phyloP scores from a whole-genome alignment of 108 stramenopile genomes.

The Licmophora abbreviata region DNA sequence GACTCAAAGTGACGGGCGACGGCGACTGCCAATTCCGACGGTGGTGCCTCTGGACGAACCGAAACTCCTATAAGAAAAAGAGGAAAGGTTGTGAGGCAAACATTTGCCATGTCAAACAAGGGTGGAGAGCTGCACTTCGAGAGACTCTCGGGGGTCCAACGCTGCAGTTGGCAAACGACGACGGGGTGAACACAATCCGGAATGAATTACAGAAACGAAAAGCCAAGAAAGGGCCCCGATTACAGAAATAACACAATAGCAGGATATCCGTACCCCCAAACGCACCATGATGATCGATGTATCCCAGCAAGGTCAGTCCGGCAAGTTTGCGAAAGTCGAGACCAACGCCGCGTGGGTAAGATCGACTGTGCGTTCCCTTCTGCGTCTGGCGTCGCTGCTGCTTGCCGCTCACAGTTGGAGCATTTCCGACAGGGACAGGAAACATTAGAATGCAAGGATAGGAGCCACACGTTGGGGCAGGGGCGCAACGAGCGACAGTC shows the following conservation, averaged over 20 bases:
- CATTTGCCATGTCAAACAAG: too few relatives aligned
- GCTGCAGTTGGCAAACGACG: too few relatives aligned
- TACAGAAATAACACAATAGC: not conserved
- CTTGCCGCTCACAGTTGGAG: not conserved
- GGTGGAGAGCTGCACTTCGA: too few relatives aligned
- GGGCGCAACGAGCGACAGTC: too few relatives aligned
- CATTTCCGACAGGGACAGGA: not conserved
- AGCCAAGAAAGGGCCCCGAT: too few relatives aligned
- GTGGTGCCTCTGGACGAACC: slow-evolving; percentile 70
- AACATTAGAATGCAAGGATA: slow-evolving; percentile 1
- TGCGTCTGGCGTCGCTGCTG: not conserved
- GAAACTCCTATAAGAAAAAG: too few relatives aligned
- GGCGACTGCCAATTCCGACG: slow-evolving; percentile 74
- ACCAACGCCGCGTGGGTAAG: slow-evolving; percentile 63
- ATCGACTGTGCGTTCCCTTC: slow-evolving; percentile 5
- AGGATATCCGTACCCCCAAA: not conserved
- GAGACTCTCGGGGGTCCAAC: too few relatives aligned
- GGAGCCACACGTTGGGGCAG: too few relatives aligned
- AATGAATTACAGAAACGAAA: too few relatives aligned
- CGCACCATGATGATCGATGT: slow-evolving; percentile 84
- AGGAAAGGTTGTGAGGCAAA: too few relatives aligned
- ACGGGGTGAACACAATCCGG: too few relatives aligned
- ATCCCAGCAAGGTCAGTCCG: slow-evolving; percentile 63
- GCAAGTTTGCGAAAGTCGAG: slow-evolving; percentile 79
- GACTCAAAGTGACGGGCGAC: slow-evolving; percentile 87